Conservation (phyloP, 768 basidiomycete genomes). For the Pulveroboletus sp. region DNA sequence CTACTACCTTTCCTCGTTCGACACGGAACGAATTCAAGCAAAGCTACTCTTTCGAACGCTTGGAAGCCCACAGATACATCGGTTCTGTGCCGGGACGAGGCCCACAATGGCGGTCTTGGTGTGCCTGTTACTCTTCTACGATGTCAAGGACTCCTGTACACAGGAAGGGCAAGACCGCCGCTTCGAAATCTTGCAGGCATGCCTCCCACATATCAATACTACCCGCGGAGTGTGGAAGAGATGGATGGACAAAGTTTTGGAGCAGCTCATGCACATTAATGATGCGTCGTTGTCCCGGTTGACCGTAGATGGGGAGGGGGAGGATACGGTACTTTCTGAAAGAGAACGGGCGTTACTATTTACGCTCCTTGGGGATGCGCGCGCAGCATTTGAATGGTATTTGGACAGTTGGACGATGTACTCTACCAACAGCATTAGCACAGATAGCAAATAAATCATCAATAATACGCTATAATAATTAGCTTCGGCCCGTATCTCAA, state of each 20-base stretch:
- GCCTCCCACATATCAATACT: slow-evolving; percentile 14
- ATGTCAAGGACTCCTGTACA: slow-evolving; percentile 3
- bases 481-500: too few relatives aligned
- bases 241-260: slow-evolving; percentile 22
- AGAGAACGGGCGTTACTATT: slow-evolving; percentile 10
- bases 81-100: slow-evolving; percentile 16
- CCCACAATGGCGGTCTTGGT: slow-evolving; percentile 19
- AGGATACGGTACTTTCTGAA: slow-evolving; percentile 1
- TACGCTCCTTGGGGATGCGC: slow-evolving; percentile 23
- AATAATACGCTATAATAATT: too few relatives aligned
- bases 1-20: slow-evolving; percentile 30
- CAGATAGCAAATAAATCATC: too few relatives aligned
- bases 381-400: slow-evolving; percentile 21
- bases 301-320: slow-evolving; percentile 1
- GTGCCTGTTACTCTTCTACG: slow-evolving; percentile 17
- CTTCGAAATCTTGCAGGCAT: slow-evolving; percentile 11
- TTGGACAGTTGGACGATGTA: slow-evolving; percentile 9
- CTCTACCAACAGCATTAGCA: neutral
- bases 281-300: slow-evolving; percentile 8
- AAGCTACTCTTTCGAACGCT: slow-evolving; percentile 15
- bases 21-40: slow-evolving; percentile 25
- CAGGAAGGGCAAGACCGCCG: slow-evolving; percentile 18
- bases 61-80: slow-evolving; percentile 10
- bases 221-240: slow-evolving; percentile 17
- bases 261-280: slow-evolving; percentile 10